A percentile compares a stretch with the other conserved stretches of the same genome.
Conservation (phyloP, 1,139 yeast species). For the Zygosaccharomyces sapae region DNA sequence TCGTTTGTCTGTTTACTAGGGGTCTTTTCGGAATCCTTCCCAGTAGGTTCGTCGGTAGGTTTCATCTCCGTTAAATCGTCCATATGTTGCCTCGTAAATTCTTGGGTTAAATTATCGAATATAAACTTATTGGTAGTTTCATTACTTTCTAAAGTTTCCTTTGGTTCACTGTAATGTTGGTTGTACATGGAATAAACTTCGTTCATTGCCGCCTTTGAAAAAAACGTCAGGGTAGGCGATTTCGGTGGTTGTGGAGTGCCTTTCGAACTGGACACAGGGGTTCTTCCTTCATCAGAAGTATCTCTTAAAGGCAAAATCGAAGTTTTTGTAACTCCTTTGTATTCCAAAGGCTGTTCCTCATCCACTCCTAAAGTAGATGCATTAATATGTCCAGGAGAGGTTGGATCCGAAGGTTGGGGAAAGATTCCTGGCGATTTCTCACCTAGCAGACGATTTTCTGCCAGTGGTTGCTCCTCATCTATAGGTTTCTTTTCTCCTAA, state of each 20-base stretch:
- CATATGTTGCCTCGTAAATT: conserved; percentile 34
- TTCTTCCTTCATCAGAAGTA: conserved; percentile 11
- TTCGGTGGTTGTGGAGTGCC: conserved; percentile 34
- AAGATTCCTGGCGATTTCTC: conserved; percentile 6
- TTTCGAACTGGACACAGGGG: conserved; percentile 11
- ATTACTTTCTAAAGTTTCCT: conserved; percentile 26
- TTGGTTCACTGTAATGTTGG: conserved; percentile 37
- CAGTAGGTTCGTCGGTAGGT: conserved; percentile 4
- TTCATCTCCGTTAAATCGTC: conserved; percentile 40
- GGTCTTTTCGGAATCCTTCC: conserved; percentile 9
- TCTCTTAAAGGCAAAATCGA: conserved; percentile 33
- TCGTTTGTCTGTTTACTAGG: conserved; percentile 5
- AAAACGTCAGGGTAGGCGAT: conserved; percentile 77
- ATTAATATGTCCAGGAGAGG: neutral
- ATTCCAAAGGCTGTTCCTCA: neutral
- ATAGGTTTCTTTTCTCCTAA: conserved; percentile 8
- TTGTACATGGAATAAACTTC: conserved; percentile 78
- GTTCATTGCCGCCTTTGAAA: conserved; percentile 68
- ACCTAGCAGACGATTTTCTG: conserved; percentile 1
- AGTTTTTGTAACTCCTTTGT: conserved; percentile 19
- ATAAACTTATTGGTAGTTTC: conserved; percentile 34
- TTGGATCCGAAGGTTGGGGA: conserved; percentile 6
- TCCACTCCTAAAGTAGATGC: neutral
- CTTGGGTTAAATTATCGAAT: conserved; percentile 40
- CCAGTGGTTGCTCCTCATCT: neutral